These are phyloP conservation scores for Jaltomata sinuosa DNA, from an alignment of 257 asterid genomes.

Conservation along the genomic window DNA sequence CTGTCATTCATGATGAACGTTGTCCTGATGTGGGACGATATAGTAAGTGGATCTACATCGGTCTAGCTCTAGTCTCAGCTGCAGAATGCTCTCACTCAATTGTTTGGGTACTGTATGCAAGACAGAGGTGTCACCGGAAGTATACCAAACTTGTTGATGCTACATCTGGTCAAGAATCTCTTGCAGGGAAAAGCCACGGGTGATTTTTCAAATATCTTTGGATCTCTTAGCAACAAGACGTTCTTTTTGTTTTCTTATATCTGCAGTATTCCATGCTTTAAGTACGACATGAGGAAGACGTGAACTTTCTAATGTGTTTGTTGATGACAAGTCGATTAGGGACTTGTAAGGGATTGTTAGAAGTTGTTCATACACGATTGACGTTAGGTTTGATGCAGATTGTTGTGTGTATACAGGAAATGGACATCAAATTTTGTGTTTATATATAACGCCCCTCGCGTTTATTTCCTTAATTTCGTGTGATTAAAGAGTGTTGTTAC, in stretches of 20 bases:
- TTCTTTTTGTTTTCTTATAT: neutral
- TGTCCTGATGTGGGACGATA: conserved; percentile 55
- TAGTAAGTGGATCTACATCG: conserved; percentile 63
- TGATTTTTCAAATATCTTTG: neutral
- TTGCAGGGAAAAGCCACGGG: conserved; percentile 20
- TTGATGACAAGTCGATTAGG: neutral
- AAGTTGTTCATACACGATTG: neutral
- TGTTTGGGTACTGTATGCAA: conserved; percentile 81
- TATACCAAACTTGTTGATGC: conserved; percentile 60
- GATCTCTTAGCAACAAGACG: neutral
- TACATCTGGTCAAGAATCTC: conserved; percentile 29
- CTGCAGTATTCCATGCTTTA: neutral
- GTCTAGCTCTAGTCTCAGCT: conserved; percentile 55
- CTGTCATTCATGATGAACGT: conserved; percentile 36
- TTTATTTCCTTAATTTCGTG: neutral
- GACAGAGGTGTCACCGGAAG: conserved; percentile 84
- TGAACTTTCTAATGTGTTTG: neutral
- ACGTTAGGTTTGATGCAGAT: neutral
- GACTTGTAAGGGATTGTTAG: neutral
- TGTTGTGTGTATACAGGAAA: neutral
- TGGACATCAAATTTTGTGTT: neutral
- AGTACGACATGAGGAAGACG: neutral
- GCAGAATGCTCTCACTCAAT: conserved; percentile 76
- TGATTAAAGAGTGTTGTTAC: conserved; percentile 11
- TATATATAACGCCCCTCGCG: neutral